Evolutionary conservation across 768 basidiomycete species (phyloP), one percentile per base, ranked within the genome.

Genomic region (Mycena haematopus): DNA sequence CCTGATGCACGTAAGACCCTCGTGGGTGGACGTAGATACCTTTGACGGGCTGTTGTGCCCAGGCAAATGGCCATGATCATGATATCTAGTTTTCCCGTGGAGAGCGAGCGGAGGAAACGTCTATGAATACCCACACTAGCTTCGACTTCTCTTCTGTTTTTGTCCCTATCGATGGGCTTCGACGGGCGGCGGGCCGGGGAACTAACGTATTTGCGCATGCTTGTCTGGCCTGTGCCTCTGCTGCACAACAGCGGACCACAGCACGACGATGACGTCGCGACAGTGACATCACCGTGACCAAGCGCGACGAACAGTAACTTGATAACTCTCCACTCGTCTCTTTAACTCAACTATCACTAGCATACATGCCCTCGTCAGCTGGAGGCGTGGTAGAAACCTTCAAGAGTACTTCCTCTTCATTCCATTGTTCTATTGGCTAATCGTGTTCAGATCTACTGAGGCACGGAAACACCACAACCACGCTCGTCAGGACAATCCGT

Each of bases 321-420:
- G 22, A 0, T 1, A 1, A 27, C 25, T 36, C 50, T 36, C 50
- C 21, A 21, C 50, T 31, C 31, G 21, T 22, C 50, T 52, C 27
- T 47, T 46, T 14, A 25, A 25, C 38, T 53, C 56, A 27, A 63
- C 56, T 52, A 63, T 33, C 47, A 38, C 21, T 8, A n/a, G 29
- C 46, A 25, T 33, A 13, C 64, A 90, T 90, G 89, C 88, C 88
- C 51, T 31, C 59, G 57, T 75, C 84, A 57, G 79, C 80, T 62
- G 74, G 75, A 64, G 82, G 82, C 60, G 90, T 93, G 55, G 89
- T 95, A 70, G 87, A 94, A 76, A 90, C 90, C 22, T 92, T 95
- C 80, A 95, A 94, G 82, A 95, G 93, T 93, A 73, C 76, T 24
- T 35, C 40, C 54, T 56, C 44, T 29, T 10, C 67, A 63, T 53